These are phyloP conservation scores for Boletus barrowsii DNA, from an alignment of 768 basidiomycete genomes.

Conservation along the genomic window DNA sequence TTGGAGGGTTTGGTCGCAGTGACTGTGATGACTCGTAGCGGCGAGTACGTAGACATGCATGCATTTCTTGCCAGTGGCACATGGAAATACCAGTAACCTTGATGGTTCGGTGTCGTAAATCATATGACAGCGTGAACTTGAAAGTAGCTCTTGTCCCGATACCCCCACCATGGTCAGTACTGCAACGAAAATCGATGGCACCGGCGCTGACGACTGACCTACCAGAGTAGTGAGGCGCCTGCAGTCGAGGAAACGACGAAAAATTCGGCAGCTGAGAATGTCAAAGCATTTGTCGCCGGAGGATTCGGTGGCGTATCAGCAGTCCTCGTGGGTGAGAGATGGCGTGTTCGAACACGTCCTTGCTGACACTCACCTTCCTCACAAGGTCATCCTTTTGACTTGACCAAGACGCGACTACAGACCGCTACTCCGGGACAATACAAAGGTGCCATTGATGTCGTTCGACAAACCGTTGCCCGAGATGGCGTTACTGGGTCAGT, in stretches of 20 bases:
- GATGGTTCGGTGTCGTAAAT: constrained; percentile 9
- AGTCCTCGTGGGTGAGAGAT: constrained; percentile 79
- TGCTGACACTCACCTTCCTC: constrained; percentile 8
- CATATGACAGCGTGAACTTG: constrained; percentile 23
- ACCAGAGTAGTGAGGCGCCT: constrained; percentile 26
- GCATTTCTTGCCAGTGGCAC: constrained; percentile 12
- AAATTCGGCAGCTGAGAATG: constrained; percentile 35
- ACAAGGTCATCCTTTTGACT: constrained; percentile 93
- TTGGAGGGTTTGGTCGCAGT: constrained; percentile 67
- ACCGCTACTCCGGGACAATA: constrained; percentile 88
- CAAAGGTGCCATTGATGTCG: constrained; percentile 90
- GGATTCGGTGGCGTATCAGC: constrained; percentile 88
- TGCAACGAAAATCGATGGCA: not conserved
- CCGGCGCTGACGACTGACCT: constrained; percentile 6
- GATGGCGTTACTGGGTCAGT: constrained; percentile 87
- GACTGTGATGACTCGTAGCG: constrained; percentile 42
- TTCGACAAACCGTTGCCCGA: constrained; percentile 83
- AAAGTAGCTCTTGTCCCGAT: constrained; percentile 2
- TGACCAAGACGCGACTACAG: constrained; percentile 95
- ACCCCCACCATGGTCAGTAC: constrained; percentile 28
- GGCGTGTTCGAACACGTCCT: not conserved
- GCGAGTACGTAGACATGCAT: constrained; percentile 13
- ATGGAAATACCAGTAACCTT: constrained; percentile 4
- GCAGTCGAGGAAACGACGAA: constrained; percentile 18
- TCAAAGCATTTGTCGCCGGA: constrained; percentile 90